Percentiles rank a stretch among this genome's conserved stretches.
Conservation (phyloP, 2,329 filamentous ascomycete species). For the Pyrenophora seminiperda region DNA sequence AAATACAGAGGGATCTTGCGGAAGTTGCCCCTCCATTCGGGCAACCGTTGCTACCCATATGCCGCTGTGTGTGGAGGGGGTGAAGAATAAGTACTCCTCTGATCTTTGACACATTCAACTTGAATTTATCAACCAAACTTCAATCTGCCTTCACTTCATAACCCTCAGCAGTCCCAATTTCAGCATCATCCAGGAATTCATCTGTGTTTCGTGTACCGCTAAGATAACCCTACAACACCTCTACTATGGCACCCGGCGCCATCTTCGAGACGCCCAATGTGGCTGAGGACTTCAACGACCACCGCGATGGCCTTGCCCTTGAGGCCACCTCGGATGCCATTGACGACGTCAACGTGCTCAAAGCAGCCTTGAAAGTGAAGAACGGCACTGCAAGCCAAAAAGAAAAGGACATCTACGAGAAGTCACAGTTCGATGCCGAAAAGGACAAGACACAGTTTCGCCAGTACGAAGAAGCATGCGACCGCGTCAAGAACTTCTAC, state of each 20-base stretch:
- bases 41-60: too few relatives aligned
- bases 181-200: background rate
- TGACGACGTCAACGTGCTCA: constrained; percentile 65
- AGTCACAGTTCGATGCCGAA: constrained; percentile 70
- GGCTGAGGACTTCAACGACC: constrained; percentile 53
- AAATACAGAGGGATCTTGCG: too few relatives aligned
- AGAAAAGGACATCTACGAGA: constrained; percentile 58
- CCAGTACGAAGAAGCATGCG: constrained; percentile 81
- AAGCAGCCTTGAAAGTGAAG: constrained; percentile 58
- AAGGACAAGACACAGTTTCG: constrained; percentile 84
- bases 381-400: constrained; percentile 52
- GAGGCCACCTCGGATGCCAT: constrained; percentile 65
- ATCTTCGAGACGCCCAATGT: constrained; percentile 52
- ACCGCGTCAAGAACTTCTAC: constrained; percentile 88
- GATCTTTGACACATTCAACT: constrained; percentile 10
- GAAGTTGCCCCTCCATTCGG: too few relatives aligned
- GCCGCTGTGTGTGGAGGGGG: constrained; percentile 11
- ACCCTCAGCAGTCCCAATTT: constrained; percentile 3
- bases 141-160: constrained; percentile 1
- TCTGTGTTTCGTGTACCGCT: constrained; percentile 4
- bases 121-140: constrained; percentile 8
- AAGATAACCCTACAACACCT: constrained; percentile 26
- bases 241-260: constrained; percentile 54
- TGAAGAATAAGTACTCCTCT: constrained; percentile 31
- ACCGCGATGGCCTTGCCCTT: constrained; percentile 62